These are phyloP conservation scores for Teratosphaeria epicoccoides DNA, from an alignment of 2,329 filamentous ascomycete genomes.

Conservation along the genomic window DNA sequence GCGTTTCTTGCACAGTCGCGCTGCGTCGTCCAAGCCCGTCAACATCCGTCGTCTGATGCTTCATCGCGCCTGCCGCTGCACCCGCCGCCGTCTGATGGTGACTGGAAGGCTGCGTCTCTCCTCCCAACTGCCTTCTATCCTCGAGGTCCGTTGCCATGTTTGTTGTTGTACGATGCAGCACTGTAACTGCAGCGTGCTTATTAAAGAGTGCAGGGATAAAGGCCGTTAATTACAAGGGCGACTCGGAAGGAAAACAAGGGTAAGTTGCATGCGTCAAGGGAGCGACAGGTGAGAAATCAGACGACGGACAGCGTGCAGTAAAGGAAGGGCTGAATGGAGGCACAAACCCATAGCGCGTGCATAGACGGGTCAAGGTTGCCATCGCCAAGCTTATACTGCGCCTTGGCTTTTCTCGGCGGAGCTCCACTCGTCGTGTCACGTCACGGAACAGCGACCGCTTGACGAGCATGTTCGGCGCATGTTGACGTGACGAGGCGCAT, in stretches of 20 bases:
- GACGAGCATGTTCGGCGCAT: too few relatives aligned
- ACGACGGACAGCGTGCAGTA: neutral
- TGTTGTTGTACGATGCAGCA: neutral
- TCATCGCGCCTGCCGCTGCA: neutral
- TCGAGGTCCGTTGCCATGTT: neutral
- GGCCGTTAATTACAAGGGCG: neutral
- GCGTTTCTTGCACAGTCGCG: neutral
- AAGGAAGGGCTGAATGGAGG: neutral
- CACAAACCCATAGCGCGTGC: neutral
- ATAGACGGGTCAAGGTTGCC: neutral
- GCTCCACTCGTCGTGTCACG: neutral
- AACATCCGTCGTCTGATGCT: neutral
- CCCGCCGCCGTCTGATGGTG: conserved; percentile 1
- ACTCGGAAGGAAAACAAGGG: neutral
- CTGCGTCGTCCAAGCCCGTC: neutral
- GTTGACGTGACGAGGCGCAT: too few relatives aligned
- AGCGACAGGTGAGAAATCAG: neutral
- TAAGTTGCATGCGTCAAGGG: neutral
- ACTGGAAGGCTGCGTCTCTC: neutral
- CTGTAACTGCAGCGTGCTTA: neutral
- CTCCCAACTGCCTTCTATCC: neutral
- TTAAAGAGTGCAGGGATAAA: neutral
- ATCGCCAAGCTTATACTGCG: neutral
- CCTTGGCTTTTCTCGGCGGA: neutral
- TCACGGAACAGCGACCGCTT: too few relatives aligned